Evolutionary conservation across 2,329 filamentous ascomycete species (phyloP).

Genomic region (Aspergillus neoniger): DNA sequence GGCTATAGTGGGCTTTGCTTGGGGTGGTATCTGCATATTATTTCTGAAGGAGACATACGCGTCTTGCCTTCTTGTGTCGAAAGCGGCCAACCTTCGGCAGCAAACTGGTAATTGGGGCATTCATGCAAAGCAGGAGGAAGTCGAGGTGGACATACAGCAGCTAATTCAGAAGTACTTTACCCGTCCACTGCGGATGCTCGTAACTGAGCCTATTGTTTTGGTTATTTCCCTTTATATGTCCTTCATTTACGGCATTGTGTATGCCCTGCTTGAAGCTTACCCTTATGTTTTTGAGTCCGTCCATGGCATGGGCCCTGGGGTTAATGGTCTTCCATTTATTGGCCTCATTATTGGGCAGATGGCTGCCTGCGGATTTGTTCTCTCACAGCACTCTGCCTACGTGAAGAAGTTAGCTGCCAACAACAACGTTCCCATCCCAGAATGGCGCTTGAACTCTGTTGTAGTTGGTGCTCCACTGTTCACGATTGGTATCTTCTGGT

Average conservation of each 20-base stretch:
- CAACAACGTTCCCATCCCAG: conserved; percentile 57
- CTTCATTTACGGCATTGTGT: conserved; percentile 31
- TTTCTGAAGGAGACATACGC: conserved; percentile 57
- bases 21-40: conserved; percentile 32
- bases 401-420: conserved; percentile 68
- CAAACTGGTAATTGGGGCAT: conserved; percentile 59
- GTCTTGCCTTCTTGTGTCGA: conserved; percentile 53
- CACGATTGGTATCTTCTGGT: conserved; percentile 69
- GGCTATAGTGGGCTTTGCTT: conserved; percentile 52
- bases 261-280: conserved; percentile 38
- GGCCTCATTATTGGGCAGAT: conserved; percentile 77
- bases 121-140: conserved; percentile 54
- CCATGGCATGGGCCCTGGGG: conserved; percentile 68
- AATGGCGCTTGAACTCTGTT: conserved; percentile 57
- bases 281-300: conserved; percentile 48
- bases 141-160: conserved; percentile 50
- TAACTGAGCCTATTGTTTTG: conserved; percentile 42
- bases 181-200: conserved; percentile 40
- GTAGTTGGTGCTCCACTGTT: conserved; percentile 55
- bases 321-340: conserved; percentile 80
- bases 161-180: conserved; percentile 50
- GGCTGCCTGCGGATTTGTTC: conserved; percentile 65
- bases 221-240: conserved; percentile 37
- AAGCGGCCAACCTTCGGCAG: conserved; percentile 53
- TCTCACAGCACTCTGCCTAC: conserved; percentile 67